Percentiles rank a stretch among this genome's conserved stretches.
Conservation (phyloP, 345 rosid species). For the Firmiana major region DNA sequence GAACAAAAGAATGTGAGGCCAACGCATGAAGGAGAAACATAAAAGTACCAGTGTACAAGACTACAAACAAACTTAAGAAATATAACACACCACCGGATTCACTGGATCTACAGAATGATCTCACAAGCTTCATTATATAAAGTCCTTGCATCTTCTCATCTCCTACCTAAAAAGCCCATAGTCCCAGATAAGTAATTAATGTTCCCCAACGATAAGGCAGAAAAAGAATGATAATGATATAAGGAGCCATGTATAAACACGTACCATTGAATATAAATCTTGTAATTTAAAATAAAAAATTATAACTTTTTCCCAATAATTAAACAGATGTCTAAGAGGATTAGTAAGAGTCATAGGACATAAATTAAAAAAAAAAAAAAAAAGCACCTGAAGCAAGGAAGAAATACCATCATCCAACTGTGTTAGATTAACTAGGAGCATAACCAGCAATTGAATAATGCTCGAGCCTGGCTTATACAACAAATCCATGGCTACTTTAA, state of each 20-base stretch:
- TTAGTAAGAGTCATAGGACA: background rate
- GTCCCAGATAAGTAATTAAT: background rate
- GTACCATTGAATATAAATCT: background rate
- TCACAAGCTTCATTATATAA: conserved; percentile 78
- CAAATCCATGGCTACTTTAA: conserved; percentile 61
- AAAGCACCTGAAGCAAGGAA: conserved; percentile 78
- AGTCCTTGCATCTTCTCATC: conserved; percentile 78
- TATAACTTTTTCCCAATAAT: background rate
- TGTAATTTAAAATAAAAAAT: background rate
- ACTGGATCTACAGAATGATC: conserved; percentile 74
- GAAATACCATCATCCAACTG: conserved; percentile 75
- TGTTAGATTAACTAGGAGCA: conserved; percentile 90
- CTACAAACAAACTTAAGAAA: background rate
- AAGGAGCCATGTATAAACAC: background rate
- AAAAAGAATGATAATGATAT: background rate
- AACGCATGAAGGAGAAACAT: background rate
- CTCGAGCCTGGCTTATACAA: conserved; percentile 64
- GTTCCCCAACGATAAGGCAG: background rate
- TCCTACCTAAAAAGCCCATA: conserved; percentile 44
- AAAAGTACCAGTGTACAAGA: background rate
- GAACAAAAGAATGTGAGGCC: conserved; percentile 15
- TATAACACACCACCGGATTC: conserved; percentile 47
- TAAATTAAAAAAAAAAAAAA: background rate
- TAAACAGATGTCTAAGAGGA: background rate
- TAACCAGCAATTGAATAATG: conserved; percentile 58